A percentile compares a stretch with the other conserved stretches of the same genome.
Conservation (phyloP, 495 filamentous ascomycete species). For the Amniculicola lignicola region DNA sequence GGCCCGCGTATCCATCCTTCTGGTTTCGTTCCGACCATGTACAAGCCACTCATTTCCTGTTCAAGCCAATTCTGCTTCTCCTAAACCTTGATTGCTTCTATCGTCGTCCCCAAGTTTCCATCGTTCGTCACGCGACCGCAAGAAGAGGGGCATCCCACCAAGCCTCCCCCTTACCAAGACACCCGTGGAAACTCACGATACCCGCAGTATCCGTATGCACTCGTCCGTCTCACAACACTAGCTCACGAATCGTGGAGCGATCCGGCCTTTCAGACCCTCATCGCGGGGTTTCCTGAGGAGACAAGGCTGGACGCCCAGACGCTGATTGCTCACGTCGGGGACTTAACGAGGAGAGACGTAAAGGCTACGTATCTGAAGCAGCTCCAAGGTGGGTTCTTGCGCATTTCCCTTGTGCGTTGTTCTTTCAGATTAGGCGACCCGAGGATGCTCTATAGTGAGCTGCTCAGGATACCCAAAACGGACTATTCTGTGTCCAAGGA, state of each 20-base stretch:
- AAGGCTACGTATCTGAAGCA: conserved; percentile 68
- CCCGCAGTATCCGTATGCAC: conserved; percentile 71
- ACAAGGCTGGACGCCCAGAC: conserved; percentile 49
- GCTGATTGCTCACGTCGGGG: conserved; percentile 57
- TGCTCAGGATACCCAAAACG: background rate
- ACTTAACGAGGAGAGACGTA: conserved; percentile 62
- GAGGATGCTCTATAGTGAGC: no score
- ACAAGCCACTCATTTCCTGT: conserved; percentile 30
- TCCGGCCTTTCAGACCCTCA: conserved; percentile 56
- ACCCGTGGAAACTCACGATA: conserved; percentile 51
- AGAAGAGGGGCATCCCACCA: conserved; percentile 2
- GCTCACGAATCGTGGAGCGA: conserved; percentile 59
- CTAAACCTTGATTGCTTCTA: background rate
- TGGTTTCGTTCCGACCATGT: conserved; percentile 4
- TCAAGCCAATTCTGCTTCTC: conserved; percentile 10
- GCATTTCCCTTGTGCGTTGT: conserved; percentile 4
- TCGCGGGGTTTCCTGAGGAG: conserved; percentile 60
- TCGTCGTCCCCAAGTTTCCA: conserved; percentile 4
- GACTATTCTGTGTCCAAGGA: no score
- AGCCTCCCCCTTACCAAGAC: background rate
- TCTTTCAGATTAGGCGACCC: background rate
- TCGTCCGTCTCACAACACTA: conserved; percentile 56
- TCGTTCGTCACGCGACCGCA: conserved; percentile 12
- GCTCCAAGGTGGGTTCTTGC: conserved; percentile 50
- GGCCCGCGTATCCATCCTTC: conserved; percentile 24